Conservation (phyloP, 108 stramenopile genomes). For the Cyclotella atomus region DNA sequence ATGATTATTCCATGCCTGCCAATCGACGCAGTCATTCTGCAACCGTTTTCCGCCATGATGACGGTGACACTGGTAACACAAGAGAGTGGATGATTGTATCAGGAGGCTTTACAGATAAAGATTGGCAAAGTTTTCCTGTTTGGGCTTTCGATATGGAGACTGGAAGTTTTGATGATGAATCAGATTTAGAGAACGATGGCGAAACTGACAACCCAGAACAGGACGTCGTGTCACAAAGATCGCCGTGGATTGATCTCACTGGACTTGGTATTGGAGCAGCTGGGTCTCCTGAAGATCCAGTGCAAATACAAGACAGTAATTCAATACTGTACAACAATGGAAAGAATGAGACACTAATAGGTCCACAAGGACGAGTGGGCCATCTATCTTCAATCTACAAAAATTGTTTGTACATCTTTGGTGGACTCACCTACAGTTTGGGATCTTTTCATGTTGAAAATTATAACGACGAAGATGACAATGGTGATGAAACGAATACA, state of each 20-base stretch:
- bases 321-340: background rate
- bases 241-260: conserved; percentile 19
- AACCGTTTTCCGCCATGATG: conserved; percentile 11
- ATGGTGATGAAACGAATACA: conserved; percentile 14
- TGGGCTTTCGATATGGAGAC: conserved; percentile 48
- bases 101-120: conserved; percentile 53
- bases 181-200: background rate
- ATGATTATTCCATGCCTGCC: background rate
- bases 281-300: background rate
- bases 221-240: background rate
- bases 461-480: background rate
- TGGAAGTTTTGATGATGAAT: background rate
- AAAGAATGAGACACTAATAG: background rate
- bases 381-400: conserved; percentile 40
- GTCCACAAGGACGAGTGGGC: conserved; percentile 46
- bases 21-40: conserved; percentile 33
- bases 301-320: background rate
- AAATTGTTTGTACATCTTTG: conserved; percentile 49
- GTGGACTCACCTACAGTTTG: conserved; percentile 37
- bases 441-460: conserved; percentile 40
- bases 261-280: background rate
- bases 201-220: background rate
- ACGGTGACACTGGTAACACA: conserved; percentile 8
- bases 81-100: conserved; percentile 49
- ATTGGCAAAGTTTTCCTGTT: conserved; percentile 50